Evolutionary conservation across 2,329 filamentous ascomycete species (phyloP), one percentile per base, ranked within the genome.

Genomic region (Claviceps sp.): DNA sequence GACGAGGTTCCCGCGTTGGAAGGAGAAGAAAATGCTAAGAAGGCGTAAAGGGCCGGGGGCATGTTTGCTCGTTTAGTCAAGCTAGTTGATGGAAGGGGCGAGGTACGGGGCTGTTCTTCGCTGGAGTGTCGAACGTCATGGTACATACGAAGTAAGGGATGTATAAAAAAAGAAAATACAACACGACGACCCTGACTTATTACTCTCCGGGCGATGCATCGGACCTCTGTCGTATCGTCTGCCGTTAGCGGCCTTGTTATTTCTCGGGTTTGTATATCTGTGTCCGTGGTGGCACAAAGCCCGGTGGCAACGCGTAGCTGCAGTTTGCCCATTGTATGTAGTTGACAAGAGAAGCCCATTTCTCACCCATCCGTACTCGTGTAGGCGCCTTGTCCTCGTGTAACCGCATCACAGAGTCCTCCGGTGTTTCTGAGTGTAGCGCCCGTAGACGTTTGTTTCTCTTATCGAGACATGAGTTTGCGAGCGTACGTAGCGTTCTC

Each of bases 1-100:
- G 80, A 83, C 1, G 79, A 82, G 40, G 84, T 95, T 82, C 88
- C 89, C 52, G 80, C 80, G 60, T 80, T 94, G 48, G 85, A 87
- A 67, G 53, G 37, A 23, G 57, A 58, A 40, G 73, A 73, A 45
- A 64, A 64, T 38, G 67, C 67, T 54, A 69, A 68, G 58, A 69
- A 71, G 59, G 68, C 64, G 49, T 67, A 64, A 57, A 59, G 52
- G 40, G 53, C n/a, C 8, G 29, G 38, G n/a, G 14, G 48, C 17
- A 11, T n/a, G 17, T 23, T 37, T 36, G 34, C 14, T 38, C 16
- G 17, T 47, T 26, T 39, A 42, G 16, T 43, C 42, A 48, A 14
- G 36, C 43, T 26, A 16, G 22, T 39, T 38, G 29, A 37, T 22
- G 26, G 17, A 47, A 22, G 9, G 47, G 43, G 22, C 23, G 20